Base-by-base conservation (phyloP, 306 rosid genomes). In the Fragaria ananassa region DNA sequence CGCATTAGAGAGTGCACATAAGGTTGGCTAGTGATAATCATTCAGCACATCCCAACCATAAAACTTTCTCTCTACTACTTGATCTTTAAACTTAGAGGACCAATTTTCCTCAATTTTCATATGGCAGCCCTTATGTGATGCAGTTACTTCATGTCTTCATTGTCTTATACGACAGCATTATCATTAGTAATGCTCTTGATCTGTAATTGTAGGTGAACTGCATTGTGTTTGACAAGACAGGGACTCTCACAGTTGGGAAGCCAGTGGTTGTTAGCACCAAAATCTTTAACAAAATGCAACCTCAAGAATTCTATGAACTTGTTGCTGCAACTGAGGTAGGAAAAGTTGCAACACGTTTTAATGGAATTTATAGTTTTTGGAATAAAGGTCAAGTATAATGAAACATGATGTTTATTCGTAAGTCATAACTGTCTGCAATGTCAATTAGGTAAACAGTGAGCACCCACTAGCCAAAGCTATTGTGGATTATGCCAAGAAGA, bases 221-320 rank as follows among this genome's bases (percentile, higher is more conserved):
- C 91, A 86, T 93, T 65, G 94, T 90, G 74, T 93, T 93, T 54
- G 96, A 93, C 74, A 93, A 93, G 91, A 93, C 98, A 8, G 98
- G 96, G 19, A 93, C 98, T n/a, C 94, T 93, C 78, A 93, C 98
- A 37, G 31, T 81, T 68, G 98, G 98, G 54, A 90, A 90, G 83
- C 96, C 98, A 6, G 84, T 81, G 76, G 94, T 87, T 72, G 96
- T 93, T 12, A 86, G 75, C 39, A 84, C 87, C 81, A 85, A 58
- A 80, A 72, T 86, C 76, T 74, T 88, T 18, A 77, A 74, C 27
- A 79, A 66, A 1, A 81, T 82, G 82, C 67, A 76, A 46, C 77
- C 70, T 62, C 60, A 44, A 58, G 81, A 89, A 51, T 87, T 93
- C 77, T 87, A 83, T 21, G 88, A 87, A 85, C 83, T 89, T 61